Base-by-base conservation (phyloP, 2,329 filamentous ascomycete species). In the Aspergillus melleus region DNA sequence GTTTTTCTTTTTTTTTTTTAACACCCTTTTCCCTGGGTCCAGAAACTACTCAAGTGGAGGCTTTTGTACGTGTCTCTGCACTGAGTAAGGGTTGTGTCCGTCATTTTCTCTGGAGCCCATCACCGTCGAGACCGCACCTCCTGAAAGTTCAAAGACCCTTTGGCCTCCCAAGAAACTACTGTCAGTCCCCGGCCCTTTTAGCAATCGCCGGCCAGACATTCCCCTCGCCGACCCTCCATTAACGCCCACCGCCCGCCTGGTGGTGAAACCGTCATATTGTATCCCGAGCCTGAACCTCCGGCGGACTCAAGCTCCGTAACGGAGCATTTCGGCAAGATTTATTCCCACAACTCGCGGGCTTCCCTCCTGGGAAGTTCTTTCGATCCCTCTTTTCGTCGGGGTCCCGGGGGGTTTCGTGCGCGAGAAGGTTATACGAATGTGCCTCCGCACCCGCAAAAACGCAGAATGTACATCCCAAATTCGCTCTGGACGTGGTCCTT, bases 401-500 rank as follows among this genome's bases (percentile, higher is more conserved):
- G 80, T 65, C 67, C 75, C 52, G 78, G 77, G 55, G 81, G 77
- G 22, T 84, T 79, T 71, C 80, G 84, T 75, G 74, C 80, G 67
- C 79, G 83, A 69, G 75, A 84, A 76, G 83, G 77, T 63, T 78
- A 83, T 76, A 64, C 78, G 29, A 72, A 72, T 64, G 69, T 73
- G 44, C 75, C 68, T 47, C 72, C 75, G 22, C 69, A 64, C 68
- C 73, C 62, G 52, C 60, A 63, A 36, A 66, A 59, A 46, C 70
- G 72, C 67, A 86, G 78, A 68, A 86, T 93, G 81, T 94, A 92
- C 73, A 86, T 90, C 68, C 89, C 96, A 68, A 90, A 88, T 73
- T 90, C 90, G 59, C 86, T 84, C 71, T 99, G 95, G 94, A 92
- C 93, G 16, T 94, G 92, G 83, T 81, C 87, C 62, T 98, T 98